These are phyloP conservation scores for Coemansia aciculifera DNA, from an alignment of 192 early-diverging fungal genomes.

Conservation along the genomic window DNA sequence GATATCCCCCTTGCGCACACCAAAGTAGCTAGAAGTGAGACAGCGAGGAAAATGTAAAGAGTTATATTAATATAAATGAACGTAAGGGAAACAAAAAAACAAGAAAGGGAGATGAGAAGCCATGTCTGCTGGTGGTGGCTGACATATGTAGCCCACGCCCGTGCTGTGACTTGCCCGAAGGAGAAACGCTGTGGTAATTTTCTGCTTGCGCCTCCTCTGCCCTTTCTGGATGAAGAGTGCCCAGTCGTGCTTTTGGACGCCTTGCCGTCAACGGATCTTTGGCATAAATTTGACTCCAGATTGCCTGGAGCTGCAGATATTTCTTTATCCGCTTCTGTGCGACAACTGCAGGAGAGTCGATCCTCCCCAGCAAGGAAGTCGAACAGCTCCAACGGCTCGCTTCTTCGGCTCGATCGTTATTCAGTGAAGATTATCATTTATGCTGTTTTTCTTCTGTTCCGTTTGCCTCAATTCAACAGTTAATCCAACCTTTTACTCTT, in stretches of 20 bases:
- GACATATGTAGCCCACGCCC: neutral
- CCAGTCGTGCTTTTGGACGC: neutral
- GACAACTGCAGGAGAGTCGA: neutral
- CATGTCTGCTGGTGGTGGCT: neutral
- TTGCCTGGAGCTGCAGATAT: neutral
- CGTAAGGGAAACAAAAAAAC: neutral
- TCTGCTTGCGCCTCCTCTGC: neutral
- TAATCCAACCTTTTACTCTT: neutral
- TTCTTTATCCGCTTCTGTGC: neutral
- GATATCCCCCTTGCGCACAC: neutral
- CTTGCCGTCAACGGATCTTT: neutral
- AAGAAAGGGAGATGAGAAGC: neutral
- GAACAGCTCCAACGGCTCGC: neutral
- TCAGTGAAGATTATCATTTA: no score
- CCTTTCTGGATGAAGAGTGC: neutral
- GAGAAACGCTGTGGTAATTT: neutral
- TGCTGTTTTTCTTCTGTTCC: no score
- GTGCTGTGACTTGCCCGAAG: constrained; percentile 3
- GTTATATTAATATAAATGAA: neutral
- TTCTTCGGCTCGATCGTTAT: neutral
- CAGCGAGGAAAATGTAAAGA: neutral
- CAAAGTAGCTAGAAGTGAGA: neutral
- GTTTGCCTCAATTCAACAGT: neutral
- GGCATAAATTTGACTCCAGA: neutral
- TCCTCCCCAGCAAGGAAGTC: neutral